Evolutionary conservation across 78 protist genomes (phyloP).

Genomic region (Guillardia theta): DNA sequence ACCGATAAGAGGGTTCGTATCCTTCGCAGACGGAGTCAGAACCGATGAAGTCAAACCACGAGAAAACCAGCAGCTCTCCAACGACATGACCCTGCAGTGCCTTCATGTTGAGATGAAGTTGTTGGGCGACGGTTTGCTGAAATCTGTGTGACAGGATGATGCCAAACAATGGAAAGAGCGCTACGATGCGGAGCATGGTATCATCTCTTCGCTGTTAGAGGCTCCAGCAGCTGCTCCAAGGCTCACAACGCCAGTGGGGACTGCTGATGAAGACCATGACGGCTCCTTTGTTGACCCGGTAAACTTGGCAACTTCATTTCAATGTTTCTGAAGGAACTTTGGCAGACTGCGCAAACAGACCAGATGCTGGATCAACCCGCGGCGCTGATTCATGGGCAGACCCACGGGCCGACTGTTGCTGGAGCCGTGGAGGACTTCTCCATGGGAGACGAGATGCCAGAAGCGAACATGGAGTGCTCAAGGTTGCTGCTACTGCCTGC

Average conservation of each 20-base stretch:
- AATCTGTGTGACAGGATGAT: not conserved
- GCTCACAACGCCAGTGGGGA: not conserved
- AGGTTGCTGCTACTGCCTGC: too few relatives aligned
- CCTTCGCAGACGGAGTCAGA: not conserved
- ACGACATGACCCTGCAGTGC: slow-evolving; percentile 28
- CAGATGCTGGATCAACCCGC: slow-evolving; percentile 14
- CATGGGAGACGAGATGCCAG: not conserved
- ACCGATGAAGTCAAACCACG: not conserved
- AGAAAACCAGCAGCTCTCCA: not conserved
- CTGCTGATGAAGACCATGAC: not conserved
- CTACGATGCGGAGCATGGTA: not conserved
- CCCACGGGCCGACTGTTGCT: slow-evolving; percentile 38
- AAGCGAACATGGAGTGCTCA: too few relatives aligned
- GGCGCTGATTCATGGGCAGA: not conserved
- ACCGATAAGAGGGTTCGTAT: not conserved
- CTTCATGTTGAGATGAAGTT: not conserved
- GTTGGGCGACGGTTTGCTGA: not conserved
- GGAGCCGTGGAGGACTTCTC: slow-evolving; percentile 26
- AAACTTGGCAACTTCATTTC: not conserved
- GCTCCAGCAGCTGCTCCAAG: not conserved
- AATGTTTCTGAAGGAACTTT: not conserved
- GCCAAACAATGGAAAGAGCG: not conserved
- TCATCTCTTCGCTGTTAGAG: not conserved
- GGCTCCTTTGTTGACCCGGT: not conserved
- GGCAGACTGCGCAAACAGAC: slow-evolving; percentile 21